Conservation (phyloP, 805 yeast species). For the Cephaloascus albidus region DNA sequence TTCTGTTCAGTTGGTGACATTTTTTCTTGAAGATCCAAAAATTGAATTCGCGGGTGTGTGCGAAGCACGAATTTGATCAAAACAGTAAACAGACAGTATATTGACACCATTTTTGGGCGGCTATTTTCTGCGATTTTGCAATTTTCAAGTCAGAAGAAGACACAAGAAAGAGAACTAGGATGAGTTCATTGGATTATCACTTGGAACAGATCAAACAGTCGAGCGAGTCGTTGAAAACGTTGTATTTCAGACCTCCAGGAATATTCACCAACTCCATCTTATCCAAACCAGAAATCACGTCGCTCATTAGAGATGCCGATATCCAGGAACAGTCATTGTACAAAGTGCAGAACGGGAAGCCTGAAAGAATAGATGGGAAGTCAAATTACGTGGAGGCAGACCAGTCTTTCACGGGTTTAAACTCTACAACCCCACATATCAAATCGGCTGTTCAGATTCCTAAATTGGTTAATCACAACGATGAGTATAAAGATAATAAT, state of each 20-base stretch:
- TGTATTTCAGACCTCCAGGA: constrained; percentile 48
- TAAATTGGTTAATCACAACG: background rate
- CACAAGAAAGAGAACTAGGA: too few relatives aligned
- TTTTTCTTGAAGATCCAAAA: too few relatives aligned
- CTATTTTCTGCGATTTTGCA: too few relatives aligned
- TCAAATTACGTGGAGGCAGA: constrained; percentile 11
- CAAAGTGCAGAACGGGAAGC: constrained; percentile 26
- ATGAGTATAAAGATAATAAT: constrained; percentile 1
- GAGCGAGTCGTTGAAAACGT: constrained; percentile 27
- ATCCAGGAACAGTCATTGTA: constrained; percentile 42
- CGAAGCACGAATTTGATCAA: too few relatives aligned
- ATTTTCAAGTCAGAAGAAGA: too few relatives aligned
- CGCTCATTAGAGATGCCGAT: constrained; percentile 52
- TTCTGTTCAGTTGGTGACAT: too few relatives aligned
- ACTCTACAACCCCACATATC: background rate
- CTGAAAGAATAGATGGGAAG: constrained; percentile 44
- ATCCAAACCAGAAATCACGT: constrained; percentile 40
- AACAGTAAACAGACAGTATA: too few relatives aligned
- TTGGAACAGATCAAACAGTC: constrained; percentile 25
- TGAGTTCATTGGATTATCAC: constrained; percentile 13
- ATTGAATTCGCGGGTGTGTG: too few relatives aligned
- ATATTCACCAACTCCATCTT: constrained; percentile 58
- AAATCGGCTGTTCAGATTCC: background rate
- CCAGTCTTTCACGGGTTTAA: background rate
- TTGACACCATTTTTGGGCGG: too few relatives aligned